These are phyloP conservation scores for Vachellia pachyceras DNA, from an alignment of 306 rosid species.

Conservation along the genomic window DNA sequence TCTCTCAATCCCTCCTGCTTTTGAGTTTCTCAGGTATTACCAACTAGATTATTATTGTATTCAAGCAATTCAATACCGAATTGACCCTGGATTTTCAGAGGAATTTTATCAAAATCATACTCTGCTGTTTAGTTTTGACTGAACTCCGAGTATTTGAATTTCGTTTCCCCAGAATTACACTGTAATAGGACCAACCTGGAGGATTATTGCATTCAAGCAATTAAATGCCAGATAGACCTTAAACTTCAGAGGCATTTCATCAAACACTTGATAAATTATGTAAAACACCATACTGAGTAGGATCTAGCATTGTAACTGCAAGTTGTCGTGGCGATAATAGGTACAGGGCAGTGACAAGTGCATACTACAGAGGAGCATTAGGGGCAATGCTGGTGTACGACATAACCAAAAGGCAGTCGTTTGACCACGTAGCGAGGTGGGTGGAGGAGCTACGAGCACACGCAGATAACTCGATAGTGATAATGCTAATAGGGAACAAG, in stretches of 20 bases:
- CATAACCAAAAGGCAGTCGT: slow-evolving; percentile 73
- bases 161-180: slow-evolving; percentile 20
- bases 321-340: slow-evolving; percentile 38
- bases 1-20: background rate
- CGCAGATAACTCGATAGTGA: slow-evolving; percentile 74
- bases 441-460: slow-evolving; percentile 85
- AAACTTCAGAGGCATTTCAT: slow-evolving; percentile 13
- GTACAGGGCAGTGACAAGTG: slow-evolving; percentile 91
- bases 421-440: slow-evolving; percentile 87
- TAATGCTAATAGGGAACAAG: slow-evolving; percentile 79
- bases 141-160: slow-evolving; percentile 11
- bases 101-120: slow-evolving; percentile 17
- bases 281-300: background rate
- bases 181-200: slow-evolving; percentile 6
- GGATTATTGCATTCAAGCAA: slow-evolving; percentile 21
- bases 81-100: slow-evolving; percentile 24
- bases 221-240: slow-evolving; percentile 26
- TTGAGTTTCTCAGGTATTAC: slow-evolving; percentile 30
- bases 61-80: slow-evolving; percentile 23
- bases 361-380: slow-evolving; percentile 88
- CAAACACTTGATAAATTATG: background rate
- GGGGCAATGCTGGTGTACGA: slow-evolving; percentile 93
- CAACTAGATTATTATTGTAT: slow-evolving; percentile 20
- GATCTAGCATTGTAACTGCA: background rate
- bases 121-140: slow-evolving; percentile 11